Base-by-base conservation (phyloP, 352 stramenopile species). In the Phytophthora cryptogea region DNA sequence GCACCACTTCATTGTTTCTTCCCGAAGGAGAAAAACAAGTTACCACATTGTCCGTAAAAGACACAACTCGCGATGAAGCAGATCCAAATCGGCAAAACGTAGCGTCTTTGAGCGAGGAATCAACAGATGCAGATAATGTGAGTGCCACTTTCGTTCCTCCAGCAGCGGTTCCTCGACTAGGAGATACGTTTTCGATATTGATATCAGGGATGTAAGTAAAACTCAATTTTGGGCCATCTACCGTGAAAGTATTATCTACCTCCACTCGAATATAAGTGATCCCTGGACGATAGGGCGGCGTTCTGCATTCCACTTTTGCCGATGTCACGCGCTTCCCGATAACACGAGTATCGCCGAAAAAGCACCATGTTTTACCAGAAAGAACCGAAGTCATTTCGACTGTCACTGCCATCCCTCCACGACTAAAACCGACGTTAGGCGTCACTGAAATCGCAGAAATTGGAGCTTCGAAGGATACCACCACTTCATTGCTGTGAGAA, bases 141-240 rank as follows among this genome's bases (percentile, higher is more conserved):
- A 80, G 37, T 4, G 45, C 5, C 4, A 83, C 69, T 2, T 63
- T 1, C 8, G 66, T 74, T 16, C 68, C 69, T 30, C 74, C 74
- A 30, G 32, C 23, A 17, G 57, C 17, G 2, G 53, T 36, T 6
- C 74, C 74, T 11, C 54, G 42, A 23, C 30, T 59, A 26, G 74
- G 71, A 10, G 17, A 41, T 27, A 66, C 31, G 8, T 36, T 54
- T 26, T 65, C 37, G 14, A 83, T 54, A n/a, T n/a, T 32, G 4
- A 79, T 6, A 32, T 71, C 63, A 26, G 68, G 57, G 9, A 76
- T n/a, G 42, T 68, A 78, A 2, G 62, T 69, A 50, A 78, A 83
- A 6, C 16, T 2, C 1, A 78, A 26, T 5, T 49, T 43, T 3
- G 59, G 44, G 2, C 65, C 56, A 17, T 45, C 44, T 3, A 65